A percentile compares a stretch with the other conserved stretches of the same genome.
Evolutionary conservation across 495 filamentous ascomycete species (phyloP).

Genomic region (Lepraria neglecta): DNA sequence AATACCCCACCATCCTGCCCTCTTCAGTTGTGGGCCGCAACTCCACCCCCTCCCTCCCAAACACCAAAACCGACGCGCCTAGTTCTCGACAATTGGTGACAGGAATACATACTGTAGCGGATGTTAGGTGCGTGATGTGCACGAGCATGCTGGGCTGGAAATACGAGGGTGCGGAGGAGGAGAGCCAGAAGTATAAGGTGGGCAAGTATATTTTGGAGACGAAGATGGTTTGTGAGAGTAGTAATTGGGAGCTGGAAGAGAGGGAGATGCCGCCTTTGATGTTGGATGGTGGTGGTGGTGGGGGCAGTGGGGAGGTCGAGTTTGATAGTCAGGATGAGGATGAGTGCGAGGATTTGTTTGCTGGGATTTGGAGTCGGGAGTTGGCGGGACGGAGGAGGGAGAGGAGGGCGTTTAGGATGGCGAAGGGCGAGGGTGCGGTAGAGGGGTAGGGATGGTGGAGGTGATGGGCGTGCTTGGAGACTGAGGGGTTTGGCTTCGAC

Average conservation of each 20-base stretch:
- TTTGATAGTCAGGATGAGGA: slow-evolving; percentile 92
- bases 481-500: not conserved
- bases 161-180: slow-evolving; percentile 78
- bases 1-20: not conserved
- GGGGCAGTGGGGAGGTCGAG: slow-evolving; percentile 40
- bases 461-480: not conserved
- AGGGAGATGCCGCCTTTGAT: slow-evolving; percentile 8
- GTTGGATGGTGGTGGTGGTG: not conserved
- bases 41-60: slow-evolving; percentile 34
- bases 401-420: slow-evolving; percentile 42
- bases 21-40: too few relatives aligned
- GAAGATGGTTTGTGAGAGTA: slow-evolving; percentile 56
- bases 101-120: slow-evolving; percentile 59
- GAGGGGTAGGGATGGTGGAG: not conserved
- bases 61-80: slow-evolving; percentile 53
- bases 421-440: not conserved
- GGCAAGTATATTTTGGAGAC: slow-evolving; percentile 96
- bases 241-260: slow-evolving; percentile 60
- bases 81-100: slow-evolving; percentile 73
- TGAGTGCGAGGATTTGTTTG: slow-evolving; percentile 90
- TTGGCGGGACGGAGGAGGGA: slow-evolving; percentile 58
- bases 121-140: slow-evolving; percentile 55
- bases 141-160: slow-evolving; percentile 80
- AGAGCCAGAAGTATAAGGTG: slow-evolving; percentile 81
- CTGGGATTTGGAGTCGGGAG: slow-evolving; percentile 73